These are phyloP conservation scores for Colletotrichum limetticola DNA, from an alignment of 2,329 filamentous ascomycete species.

Conservation along the genomic window DNA sequence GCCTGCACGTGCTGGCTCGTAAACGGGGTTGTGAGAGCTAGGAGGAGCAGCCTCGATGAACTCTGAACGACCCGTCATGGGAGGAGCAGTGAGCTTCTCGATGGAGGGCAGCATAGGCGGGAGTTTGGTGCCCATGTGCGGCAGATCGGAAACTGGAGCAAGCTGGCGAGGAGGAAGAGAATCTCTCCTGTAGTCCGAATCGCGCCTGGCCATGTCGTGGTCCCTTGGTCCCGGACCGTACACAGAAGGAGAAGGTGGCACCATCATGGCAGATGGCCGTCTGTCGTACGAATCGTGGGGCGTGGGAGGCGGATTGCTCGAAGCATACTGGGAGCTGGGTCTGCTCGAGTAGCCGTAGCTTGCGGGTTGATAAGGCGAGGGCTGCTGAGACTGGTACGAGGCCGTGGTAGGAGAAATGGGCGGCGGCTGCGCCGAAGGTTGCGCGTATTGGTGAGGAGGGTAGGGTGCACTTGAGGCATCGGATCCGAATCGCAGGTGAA, in stretches of 20 bases:
- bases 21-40: background rate
- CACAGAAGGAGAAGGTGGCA: slow-evolving; percentile 51
- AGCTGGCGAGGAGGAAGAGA: slow-evolving; percentile 42
- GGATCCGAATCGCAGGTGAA: slow-evolving; percentile 50
- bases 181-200: slow-evolving; percentile 34
- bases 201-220: slow-evolving; percentile 3
- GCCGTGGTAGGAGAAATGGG: slow-evolving; percentile 47
- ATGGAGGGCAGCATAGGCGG: slow-evolving; percentile 16
- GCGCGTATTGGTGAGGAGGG: slow-evolving; percentile 44
- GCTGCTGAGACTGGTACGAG: slow-evolving; percentile 46
- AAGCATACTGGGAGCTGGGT: slow-evolving; percentile 43
- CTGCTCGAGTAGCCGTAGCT: slow-evolving; percentile 47
- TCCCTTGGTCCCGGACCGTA: slow-evolving; percentile 34
- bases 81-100: background rate
- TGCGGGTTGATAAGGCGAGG: slow-evolving; percentile 55
- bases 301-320: slow-evolving; percentile 41
- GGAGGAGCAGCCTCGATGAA: slow-evolving; percentile 31
- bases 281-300: slow-evolving; percentile 51
- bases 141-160: slow-evolving; percentile 46
- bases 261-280: slow-evolving; percentile 49
- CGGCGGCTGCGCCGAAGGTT: slow-evolving; percentile 43
- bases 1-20: slow-evolving; percentile 25
- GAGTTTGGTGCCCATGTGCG: slow-evolving; percentile 37
- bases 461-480: slow-evolving; percentile 50
- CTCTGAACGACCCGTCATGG: background rate